These are phyloP conservation scores for Ehretia macrophylla DNA, from an alignment of 257 asterid genomes.

Conservation along the genomic window DNA sequence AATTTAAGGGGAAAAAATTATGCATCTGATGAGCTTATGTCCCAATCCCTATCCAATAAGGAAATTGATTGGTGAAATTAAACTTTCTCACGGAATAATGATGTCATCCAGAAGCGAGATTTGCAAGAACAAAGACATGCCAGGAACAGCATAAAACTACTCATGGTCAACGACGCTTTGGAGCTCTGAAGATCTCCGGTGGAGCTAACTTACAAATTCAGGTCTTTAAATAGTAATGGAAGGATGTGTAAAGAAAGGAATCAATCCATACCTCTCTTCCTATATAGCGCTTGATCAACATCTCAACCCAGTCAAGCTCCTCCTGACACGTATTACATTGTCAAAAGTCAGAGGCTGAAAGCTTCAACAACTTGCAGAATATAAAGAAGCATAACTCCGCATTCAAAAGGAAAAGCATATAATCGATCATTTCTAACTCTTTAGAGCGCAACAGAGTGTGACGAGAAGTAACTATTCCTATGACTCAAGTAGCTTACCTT, in stretches of 20 bases:
- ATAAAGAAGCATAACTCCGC: neutral
- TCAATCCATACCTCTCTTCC: conserved; percentile 78
- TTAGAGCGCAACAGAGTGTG: neutral
- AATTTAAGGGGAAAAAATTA: too few species aligned
- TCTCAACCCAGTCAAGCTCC: conserved; percentile 75
- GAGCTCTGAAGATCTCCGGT: neutral
- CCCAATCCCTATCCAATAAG: too few species aligned
- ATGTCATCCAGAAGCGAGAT: too few species aligned
- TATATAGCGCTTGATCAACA: conserved; percentile 58
- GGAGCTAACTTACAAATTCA: neutral
- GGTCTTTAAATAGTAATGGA: too few species aligned
- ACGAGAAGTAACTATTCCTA: neutral
- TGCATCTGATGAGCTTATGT: too few species aligned
- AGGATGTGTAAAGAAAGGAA: neutral
- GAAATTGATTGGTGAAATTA: too few species aligned
- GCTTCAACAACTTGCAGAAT: neutral
- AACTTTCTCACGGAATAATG: too few species aligned
- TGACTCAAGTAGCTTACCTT: neutral
- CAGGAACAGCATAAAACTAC: too few species aligned
- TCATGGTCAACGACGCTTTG: neutral
- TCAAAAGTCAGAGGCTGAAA: conserved; percentile 17
- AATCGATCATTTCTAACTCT: neutral
- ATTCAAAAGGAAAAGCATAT: too few species aligned
- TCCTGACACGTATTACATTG: conserved; percentile 42
- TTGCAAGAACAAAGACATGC: too few species aligned